Evolutionary conservation across 352 stramenopile species (phyloP).

Genomic region (Phytophthora pini): DNA sequence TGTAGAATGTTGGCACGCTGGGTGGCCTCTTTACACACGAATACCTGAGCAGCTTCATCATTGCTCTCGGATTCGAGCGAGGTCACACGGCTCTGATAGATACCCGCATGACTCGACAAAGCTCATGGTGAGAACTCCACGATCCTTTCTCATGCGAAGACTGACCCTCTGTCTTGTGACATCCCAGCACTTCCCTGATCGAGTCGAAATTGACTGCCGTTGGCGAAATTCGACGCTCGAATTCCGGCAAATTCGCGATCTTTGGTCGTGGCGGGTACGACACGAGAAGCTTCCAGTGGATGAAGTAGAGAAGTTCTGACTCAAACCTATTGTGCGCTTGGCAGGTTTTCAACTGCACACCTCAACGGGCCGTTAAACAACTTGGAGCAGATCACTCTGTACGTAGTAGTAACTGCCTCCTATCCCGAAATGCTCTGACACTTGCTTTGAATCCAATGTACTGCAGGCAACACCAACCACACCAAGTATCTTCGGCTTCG

Average conservation of each 20-base stretch:
- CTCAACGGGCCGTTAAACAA: constrained; percentile 29
- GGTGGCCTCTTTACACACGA: constrained; percentile 80
- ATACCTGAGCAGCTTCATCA: constrained; percentile 56
- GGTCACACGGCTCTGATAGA: constrained; percentile 73
- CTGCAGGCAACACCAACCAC: constrained; percentile 28
- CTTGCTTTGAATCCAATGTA: constrained; percentile 1
- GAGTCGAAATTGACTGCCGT: constrained; percentile 49
- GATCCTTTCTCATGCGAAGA: background rate
- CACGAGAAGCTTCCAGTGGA: background rate
- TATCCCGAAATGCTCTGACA: background rate
- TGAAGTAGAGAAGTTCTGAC: background rate
- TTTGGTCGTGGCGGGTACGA: constrained; percentile 72
- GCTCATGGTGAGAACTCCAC: constrained; percentile 44
- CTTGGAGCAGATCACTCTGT: constrained; percentile 47
- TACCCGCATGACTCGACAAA: constrained; percentile 58
- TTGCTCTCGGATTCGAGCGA: constrained; percentile 74
- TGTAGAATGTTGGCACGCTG: constrained; percentile 45
- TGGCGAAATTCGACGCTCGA: constrained; percentile 69
- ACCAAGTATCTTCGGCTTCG: constrained; percentile 21
- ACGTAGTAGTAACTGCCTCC: constrained; percentile 12
- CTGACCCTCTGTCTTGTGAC: background rate
- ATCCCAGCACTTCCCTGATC: constrained; percentile 54
- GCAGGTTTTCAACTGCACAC: constrained; percentile 50
- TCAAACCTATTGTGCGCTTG: background rate
- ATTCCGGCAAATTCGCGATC: constrained; percentile 50